A percentile compares a stretch with the other conserved stretches of the same genome.
Conservation (phyloP, 176 grass and related monocot genomes). For the Aegilops speltoides region DNA sequence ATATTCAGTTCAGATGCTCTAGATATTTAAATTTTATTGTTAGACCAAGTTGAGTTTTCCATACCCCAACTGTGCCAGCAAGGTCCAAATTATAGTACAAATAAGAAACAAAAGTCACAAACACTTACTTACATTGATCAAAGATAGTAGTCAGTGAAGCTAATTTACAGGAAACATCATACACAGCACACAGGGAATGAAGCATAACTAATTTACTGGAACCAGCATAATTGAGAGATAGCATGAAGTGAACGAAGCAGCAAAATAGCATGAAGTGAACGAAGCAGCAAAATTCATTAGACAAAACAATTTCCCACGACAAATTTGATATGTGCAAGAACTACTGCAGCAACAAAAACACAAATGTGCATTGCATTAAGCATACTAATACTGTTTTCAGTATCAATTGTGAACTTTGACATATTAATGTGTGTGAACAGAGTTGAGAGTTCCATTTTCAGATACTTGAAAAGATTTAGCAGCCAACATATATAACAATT, state of each 20-base stretch:
- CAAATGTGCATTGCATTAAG: neutral
- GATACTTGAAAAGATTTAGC: neutral
- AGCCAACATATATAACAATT: neutral
- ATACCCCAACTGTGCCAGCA: neutral
- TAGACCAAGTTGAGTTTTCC: neutral
- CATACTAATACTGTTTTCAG: neutral
- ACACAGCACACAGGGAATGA: neutral
- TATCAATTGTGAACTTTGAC: neutral
- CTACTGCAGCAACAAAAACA: neutral
- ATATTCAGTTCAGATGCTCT: neutral
- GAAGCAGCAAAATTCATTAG: neutral
- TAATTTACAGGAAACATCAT: neutral
- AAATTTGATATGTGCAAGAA: neutral
- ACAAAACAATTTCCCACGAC: neutral
- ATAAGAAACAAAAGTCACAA: neutral
- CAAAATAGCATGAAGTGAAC: neutral
- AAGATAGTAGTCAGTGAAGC: neutral
- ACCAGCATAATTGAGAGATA: neutral
- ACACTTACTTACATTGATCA: neutral
- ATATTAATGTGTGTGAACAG: neutral
- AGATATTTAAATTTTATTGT: neutral
- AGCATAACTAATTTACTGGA: neutral
- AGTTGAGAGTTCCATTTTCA: neutral
- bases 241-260: neutral
- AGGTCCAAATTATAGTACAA: neutral